A percentile compares a stretch with the other conserved stretches of the same genome.
Conservation (phyloP, 2,329 filamentous ascomycete species). For the Sporothrix globosa region DNA sequence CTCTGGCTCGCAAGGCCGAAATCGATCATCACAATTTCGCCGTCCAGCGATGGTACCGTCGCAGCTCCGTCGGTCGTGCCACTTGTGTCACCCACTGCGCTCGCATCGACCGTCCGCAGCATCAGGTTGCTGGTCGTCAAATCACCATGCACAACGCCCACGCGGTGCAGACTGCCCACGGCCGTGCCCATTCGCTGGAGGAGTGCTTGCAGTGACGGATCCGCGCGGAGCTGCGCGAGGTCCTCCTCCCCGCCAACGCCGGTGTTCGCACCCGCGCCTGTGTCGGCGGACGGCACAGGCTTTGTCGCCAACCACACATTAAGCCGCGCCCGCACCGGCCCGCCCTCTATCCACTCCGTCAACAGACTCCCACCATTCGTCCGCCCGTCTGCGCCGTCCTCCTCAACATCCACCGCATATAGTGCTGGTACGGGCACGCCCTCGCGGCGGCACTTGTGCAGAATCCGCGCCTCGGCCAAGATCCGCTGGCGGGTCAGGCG, state of each 20-base stretch:
- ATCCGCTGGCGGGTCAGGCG: conserved; percentile 86
- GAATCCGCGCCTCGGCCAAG: conserved; percentile 82
- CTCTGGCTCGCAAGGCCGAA: conserved; percentile 87
- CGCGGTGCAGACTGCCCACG: conserved; percentile 75
- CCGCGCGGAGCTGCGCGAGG: conserved; percentile 38
- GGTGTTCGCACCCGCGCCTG: background rate
- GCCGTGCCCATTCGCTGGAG: conserved; percentile 72
- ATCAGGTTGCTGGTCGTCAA: conserved; percentile 98
- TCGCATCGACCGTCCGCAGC: conserved; percentile 52
- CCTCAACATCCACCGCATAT: conserved; percentile 64
- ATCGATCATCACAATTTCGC: conserved; percentile 88
- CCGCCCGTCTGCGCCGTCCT: conserved; percentile 61
- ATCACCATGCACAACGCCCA: conserved; percentile 92
- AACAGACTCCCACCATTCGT: conserved; percentile 55
- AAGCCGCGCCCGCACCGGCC: conserved; percentile 69
- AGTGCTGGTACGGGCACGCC: conserved; percentile 82
- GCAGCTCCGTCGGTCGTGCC: conserved; percentile 21
- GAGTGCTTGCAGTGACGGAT: conserved; percentile 57
- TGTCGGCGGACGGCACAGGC: conserved; percentile 41
- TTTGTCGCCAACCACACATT: conserved; percentile 67
- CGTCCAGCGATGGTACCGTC: conserved; percentile 51
- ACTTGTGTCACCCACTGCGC: conserved; percentile 25
- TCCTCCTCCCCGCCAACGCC: conserved; percentile 32
- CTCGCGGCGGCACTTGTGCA: conserved; percentile 76
- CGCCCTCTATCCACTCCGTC: conserved; percentile 82